Base-by-base conservation (phyloP, 148 eudicot genomes). In the Arctostaphylos glauca region DNA sequence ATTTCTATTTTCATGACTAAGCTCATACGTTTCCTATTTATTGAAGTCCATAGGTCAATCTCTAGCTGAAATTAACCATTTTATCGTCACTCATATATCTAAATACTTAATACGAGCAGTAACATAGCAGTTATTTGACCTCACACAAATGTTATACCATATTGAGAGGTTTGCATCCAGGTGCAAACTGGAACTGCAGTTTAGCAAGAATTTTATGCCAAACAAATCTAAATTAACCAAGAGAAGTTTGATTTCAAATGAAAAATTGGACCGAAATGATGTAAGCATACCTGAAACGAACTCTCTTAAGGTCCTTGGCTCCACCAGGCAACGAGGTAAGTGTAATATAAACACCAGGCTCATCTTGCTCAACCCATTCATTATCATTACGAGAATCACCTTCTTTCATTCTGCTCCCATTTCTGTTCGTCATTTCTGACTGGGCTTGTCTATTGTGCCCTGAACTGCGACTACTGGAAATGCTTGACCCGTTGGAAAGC, bases 321-420 rank as follows among this genome's bases (percentile, higher is more conserved):
- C 95, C 99, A 70, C 97, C 98, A 76, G 97, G 95, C 82, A 94
- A 88, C 78, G 99, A 92, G 81, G 92, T 90, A 81, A 96, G 95
- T 5, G 98, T 96, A 49, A 96, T 92, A 86, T 96, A 96, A 76
- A 96, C 99, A 87, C 99, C 99, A 70, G 95, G 94, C 77, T 96
- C 99, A 73, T 96, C 95, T 91, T 96, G 99, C 86, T 96, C 98
- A 77, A 96, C 98, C 99, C 99, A 93, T 88, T 96, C 98, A 67
- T 80, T 90, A 62, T 94, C 95, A 74, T 78, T 85, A 81, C 86
- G 94, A 80, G 92, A 54, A 81, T 94, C 98, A 79, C 87, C 85
- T 84, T 94, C 97, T 87, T 87, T 91, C 76, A 81, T 87, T 91
- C 89, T 92, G 81, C 84, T 87, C 54, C 91, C 92, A 74, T 86